Base-by-base conservation (phyloP, 495 filamentous ascomycete species). In the Xylaria scruposa region DNA sequence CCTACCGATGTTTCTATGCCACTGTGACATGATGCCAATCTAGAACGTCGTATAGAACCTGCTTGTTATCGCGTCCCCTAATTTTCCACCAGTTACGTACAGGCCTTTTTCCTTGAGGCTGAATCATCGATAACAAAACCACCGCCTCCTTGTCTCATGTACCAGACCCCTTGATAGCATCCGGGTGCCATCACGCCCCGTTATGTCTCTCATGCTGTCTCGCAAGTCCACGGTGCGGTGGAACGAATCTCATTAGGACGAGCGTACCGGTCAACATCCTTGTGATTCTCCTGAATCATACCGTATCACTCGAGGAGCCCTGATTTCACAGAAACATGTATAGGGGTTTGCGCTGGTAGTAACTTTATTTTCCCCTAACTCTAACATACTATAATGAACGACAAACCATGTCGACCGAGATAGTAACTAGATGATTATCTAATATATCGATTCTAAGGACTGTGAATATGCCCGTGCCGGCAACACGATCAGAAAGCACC, bases 181-280 rank as follows among this genome's bases (percentile, higher is more conserved):
- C 36, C 36, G 67, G 38, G 7, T 36, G 61, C 36, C 13, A 21
- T 36, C 19, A n/a, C 21, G 21, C 46, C 19, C 17, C 19, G 58
- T 51, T 33, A 49, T 70, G 68, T 61, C 68, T 61, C 31, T 59
- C 36, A 61, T 36, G 4, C 13, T 46, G 47, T 61, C 68, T 62
- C 33, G 36, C 40, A 70, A n/a, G 49, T 53, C 15, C 36, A 33
- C 46, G 38, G 49, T 2, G 58, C 29, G 7, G 68, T 70, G 36
- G 15, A 64, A 70, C 46, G 60, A 33, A 47, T 64, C 68, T 64
- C 46, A 49, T 36, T 56, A 12, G n/a, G 24, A 33, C 17, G 56
- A 49, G 13, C 36, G 0, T 42, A 36, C 40, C 42, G 17, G 56
- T 9, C 29, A 19, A 38, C 6, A 56, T 26, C 36, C 4, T 6